Conservation (phyloP, 805 yeast genomes). For the Candida koratica region DNA sequence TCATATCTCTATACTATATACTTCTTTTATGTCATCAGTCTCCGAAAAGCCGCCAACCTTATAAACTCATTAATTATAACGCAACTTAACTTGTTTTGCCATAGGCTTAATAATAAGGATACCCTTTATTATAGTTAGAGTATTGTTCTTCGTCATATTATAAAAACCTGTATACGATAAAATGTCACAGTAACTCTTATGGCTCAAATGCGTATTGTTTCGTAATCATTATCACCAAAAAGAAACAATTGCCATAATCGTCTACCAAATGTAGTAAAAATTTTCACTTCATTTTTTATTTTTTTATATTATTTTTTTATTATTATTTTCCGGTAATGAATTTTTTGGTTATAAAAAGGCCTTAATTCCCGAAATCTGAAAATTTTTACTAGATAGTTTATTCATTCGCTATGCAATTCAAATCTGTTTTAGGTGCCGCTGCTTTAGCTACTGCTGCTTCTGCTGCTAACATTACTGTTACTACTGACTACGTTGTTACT, state of each 20-base stretch:
- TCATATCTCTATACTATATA: too few species aligned
- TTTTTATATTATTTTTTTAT: constrained; percentile 1
- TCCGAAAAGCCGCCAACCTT: too few species aligned
- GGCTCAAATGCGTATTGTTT: constrained; percentile 1
- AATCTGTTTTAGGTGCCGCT: constrained; percentile 32
- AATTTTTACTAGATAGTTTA: constrained; percentile 4
- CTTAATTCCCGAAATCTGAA: constrained; percentile 2
- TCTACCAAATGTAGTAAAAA: constrained; percentile 1
- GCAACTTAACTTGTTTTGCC: too few species aligned
- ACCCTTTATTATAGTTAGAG: too few species aligned
- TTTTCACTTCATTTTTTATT: constrained; percentile 1
- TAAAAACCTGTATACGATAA: constrained; percentile 1
- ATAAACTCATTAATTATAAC: too few species aligned
- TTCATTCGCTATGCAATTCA: constrained; percentile 33
- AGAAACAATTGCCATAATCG: background rate
- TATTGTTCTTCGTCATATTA: too few species aligned
- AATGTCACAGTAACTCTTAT: background rate
- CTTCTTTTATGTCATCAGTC: too few species aligned
- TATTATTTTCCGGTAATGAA: constrained; percentile 3
- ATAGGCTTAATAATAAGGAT: too few species aligned
- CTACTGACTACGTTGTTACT: constrained; percentile 58
- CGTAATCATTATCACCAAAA: background rate
- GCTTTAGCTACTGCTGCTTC: constrained; percentile 43
- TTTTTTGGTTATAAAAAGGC: constrained; percentile 7
- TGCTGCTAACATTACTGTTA: constrained; percentile 46